Evolutionary conservation across 2,329 filamentous ascomycete species (phyloP), one percentile per base, ranked within the genome.

Genomic region (Ascochyta pisi): DNA sequence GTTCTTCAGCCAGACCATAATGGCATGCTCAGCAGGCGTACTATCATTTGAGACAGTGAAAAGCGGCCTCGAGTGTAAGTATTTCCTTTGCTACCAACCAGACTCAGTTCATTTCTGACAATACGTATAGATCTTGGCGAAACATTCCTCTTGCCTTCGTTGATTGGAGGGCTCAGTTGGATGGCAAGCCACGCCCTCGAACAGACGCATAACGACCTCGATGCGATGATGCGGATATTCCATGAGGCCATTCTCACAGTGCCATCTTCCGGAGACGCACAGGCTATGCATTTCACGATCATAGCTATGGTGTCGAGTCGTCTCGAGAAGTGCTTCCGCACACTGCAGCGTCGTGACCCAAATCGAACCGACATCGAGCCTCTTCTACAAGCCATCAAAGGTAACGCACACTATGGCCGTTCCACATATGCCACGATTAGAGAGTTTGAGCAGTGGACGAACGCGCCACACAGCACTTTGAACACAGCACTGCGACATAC

Each of bases 131-230:
- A 92, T 67, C 81, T 95, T 10, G 86, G 92, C 3, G 90, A 93
- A 62, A 90, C 90, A 0, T 93, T 93, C 61, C 77, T 95, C 2
- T 77, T 94, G n/a, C 91, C 91, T 0, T 90, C 90, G 0, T 81
- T 95, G 0, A 85, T 94, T 2, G 86, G 88, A 5, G 90, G 89
- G 0, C 83, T 94, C 13, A 82, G 83, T 3, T 94, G 89, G 79
- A 82, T 95, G 57, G 83, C 86, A 1, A 84, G 87, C 50, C 86
- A 90, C 63, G 84, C 92, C 3, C 89, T 88, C 81, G 82, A 87
- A 47, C 84, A 88, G 55, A 83, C 85, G 13, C 74, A 79, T 50
- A 81, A 83, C 15, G 86, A 91, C 64, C 84, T 89, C 54, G 86
- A 86, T 64, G 84, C 89, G 3, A 81, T 91, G 16, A 82, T 94